A percentile compares a stretch with the other conserved stretches of the same genome.
phyloP scores from a whole-genome alignment of 495 filamentous ascomycete species.

The Neurospora sp. region DNA sequence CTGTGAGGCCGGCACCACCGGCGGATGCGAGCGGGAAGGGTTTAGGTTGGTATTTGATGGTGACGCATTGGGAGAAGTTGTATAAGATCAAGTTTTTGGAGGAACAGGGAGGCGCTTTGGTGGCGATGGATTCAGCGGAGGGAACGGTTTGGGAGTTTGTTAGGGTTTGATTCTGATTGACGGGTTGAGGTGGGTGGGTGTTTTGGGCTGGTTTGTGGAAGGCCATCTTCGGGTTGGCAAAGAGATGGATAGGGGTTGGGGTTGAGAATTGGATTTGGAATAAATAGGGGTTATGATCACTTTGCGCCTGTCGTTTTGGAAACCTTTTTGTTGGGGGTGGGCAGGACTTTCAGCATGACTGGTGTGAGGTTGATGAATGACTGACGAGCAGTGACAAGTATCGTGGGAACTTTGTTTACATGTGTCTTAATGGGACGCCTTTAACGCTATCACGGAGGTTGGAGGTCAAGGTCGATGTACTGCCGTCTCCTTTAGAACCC shows the following conservation, averaged over 20 bases:
- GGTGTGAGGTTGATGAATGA: background rate
- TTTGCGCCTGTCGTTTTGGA: background rate
- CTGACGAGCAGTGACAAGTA: background rate
- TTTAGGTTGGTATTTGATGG: background rate
- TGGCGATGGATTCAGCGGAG: background rate
- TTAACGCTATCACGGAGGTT: background rate
- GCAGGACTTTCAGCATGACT: background rate
- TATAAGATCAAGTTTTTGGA: background rate
- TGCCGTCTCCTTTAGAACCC: background rate
- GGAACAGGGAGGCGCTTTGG: background rate
- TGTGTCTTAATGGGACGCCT: background rate
- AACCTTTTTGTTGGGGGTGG: background rate
- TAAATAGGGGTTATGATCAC: background rate
- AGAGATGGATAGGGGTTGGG: too few relatives aligned
- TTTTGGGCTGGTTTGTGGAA: too few relatives aligned
- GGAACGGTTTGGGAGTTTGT: background rate
- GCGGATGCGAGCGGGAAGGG: too few relatives aligned
- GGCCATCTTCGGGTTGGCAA: too few relatives aligned
- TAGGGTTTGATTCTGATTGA: background rate
- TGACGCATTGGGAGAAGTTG: background rate
- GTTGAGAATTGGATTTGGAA: too few relatives aligned
- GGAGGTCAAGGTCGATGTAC: background rate
- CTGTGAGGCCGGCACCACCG: background rate
- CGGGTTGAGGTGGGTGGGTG: too few relatives aligned
- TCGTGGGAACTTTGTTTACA: background rate